Conservation (phyloP, 1,284 basidiomycete genomes). For the Cutaneotrichosporon curvatum region DNA sequence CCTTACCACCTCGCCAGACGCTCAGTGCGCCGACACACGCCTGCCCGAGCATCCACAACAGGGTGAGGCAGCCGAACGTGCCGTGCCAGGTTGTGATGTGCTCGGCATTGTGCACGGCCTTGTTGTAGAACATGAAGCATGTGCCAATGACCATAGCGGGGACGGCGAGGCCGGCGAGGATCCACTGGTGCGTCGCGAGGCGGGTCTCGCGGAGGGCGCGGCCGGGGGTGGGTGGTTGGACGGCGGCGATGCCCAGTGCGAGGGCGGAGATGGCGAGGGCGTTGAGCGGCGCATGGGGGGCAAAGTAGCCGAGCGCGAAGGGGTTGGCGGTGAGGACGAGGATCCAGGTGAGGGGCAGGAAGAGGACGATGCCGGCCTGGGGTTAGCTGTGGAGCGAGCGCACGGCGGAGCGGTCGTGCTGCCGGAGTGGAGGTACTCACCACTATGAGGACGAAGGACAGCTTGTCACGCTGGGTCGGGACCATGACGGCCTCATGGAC, state of each 20-base stretch:
- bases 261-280: constrained; percentile 34
- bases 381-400: too few relatives aligned
- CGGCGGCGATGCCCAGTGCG: constrained; percentile 32
- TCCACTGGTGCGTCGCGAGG: constrained; percentile 35
- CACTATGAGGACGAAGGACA: constrained; percentile 6
- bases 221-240: constrained; percentile 37
- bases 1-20: constrained; percentile 27
- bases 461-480: constrained; percentile 16
- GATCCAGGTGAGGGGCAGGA: constrained; percentile 32
- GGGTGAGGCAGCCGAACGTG: constrained; percentile 26
- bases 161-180: constrained; percentile 29
- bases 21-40: constrained; percentile 28
- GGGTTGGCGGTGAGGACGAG: constrained; percentile 25
- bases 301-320: constrained; percentile 33
- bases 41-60: constrained; percentile 37
- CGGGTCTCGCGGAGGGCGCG: constrained; percentile 16
- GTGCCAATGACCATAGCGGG: constrained; percentile 36
- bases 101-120: constrained; percentile 29
- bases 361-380: constrained; percentile 28
- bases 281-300: constrained; percentile 40
- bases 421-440: too few relatives aligned
- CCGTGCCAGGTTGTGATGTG: constrained; percentile 44
- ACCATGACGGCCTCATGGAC: constrained; percentile 6
- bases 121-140: constrained; percentile 43
- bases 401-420: too few relatives aligned